These are phyloP conservation scores for Sugiyamaella smithiae DNA, from an alignment of 805 yeast species.

Conservation along the genomic window DNA sequence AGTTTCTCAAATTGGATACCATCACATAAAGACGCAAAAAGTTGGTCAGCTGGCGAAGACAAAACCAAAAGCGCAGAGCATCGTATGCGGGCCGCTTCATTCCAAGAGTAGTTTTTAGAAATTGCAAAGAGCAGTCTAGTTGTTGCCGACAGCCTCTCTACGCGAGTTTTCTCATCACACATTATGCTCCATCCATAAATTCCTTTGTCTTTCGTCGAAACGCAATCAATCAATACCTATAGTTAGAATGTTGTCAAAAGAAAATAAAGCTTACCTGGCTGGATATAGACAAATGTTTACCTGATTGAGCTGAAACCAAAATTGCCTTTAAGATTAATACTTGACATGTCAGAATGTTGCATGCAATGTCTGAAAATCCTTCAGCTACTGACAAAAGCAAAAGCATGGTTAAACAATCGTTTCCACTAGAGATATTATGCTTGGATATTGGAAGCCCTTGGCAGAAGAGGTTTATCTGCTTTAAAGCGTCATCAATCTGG, in stretches of 20 bases:
- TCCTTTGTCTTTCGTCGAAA: not conserved
- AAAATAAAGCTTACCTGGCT: not conserved
- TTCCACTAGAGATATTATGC: too few relatives aligned
- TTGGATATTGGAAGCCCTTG: too few relatives aligned
- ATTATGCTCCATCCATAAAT: not conserved
- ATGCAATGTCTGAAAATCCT: too few relatives aligned
- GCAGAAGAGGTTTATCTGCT: too few relatives aligned
- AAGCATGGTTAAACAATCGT: too few relatives aligned
- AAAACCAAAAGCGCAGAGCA: not conserved
- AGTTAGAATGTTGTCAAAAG: not conserved
- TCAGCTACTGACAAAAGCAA: too few relatives aligned
- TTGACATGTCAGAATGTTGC: not conserved
- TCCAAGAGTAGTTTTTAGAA: not conserved
- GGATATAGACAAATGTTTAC: too few relatives aligned
- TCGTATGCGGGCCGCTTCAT: not conserved
- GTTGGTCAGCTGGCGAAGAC: too few relatives aligned
- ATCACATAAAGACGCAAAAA: too few relatives aligned
- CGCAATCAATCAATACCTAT: not conserved
- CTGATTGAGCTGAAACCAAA: too few relatives aligned
- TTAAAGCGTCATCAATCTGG: not conserved
- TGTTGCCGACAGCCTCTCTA: not conserved
- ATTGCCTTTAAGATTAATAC: not conserved
- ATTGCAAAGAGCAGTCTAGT: not conserved
- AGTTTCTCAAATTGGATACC: too few relatives aligned
- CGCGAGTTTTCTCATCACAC: not conserved